Evolutionary conservation across 2,329 filamentous ascomycete species (phyloP), one percentile per base, ranked within the genome.

Genomic region (Raffaelea ambrosiae): DNA sequence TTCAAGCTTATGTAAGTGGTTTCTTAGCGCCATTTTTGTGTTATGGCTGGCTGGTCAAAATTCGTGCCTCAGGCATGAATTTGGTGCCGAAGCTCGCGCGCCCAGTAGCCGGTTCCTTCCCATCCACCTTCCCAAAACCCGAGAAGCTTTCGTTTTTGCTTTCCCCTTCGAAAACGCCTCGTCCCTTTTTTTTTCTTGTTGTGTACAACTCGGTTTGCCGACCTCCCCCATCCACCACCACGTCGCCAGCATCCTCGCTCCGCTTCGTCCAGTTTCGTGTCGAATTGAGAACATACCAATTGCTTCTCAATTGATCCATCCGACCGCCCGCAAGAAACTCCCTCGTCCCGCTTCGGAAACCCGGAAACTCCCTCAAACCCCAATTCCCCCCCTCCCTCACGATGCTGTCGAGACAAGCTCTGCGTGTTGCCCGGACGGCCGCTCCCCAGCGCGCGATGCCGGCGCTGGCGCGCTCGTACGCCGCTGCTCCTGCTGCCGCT

Each of bases 381-480:
- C 51, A 46, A 53, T 51, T 51, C 51, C 51, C 48, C 54, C 56
- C 53, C 55, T 55, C 57, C 52, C 48, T 53, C 65, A 68, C 59
- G 65, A 81, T 81, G 77, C 68, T 80, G 64, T 78, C 76, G 64
- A 75, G 77, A 74, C 74, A 78, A 68, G 69, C 76, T 60, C 61
- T 73, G 66, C 75, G 75, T 65, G 68, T 74, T 62, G 68, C 71
- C 63, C 70, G 76, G 63, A 69, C 73, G 61, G 74, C 76, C 58
- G 73, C 77, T 68, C 74, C 61, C 71, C 83, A 63, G 74, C 50
- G 18, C 42, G 73, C 62, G 76, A 79, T 62, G 71, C 81, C 69
- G 84, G 89, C 69, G 79, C 78, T 69, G 95, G 88, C 71, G 88
- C 84, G 90, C 69, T 81, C 79, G 68, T 96, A 88, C 71, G 88